Evolutionary conservation across 1,139 yeast species (phyloP).

Genomic region (Petasospora rhodanensis): DNA sequence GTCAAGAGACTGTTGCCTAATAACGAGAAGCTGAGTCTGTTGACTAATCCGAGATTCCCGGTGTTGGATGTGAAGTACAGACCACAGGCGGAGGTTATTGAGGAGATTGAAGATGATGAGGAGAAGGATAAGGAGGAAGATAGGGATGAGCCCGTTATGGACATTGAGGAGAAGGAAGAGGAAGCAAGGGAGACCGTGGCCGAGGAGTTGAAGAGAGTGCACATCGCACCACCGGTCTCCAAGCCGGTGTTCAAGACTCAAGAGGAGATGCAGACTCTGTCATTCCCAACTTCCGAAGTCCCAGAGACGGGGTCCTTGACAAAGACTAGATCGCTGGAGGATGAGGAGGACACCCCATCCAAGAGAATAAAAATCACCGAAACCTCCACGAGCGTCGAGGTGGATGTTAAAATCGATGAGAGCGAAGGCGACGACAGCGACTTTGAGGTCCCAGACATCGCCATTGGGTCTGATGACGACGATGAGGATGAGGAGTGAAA

Average conservation of each 20-base stretch:
- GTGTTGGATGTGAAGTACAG: conserved; percentile 24
- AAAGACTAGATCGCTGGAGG: conserved; percentile 18
- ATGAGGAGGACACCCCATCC: conserved; percentile 23
- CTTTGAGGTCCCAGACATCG: conserved; percentile 56
- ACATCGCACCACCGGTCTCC: conserved; percentile 8
- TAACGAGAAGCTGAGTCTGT: conserved; percentile 46
- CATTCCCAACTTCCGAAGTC: conserved; percentile 14
- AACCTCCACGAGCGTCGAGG: conserved; percentile 11
- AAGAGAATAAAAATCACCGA: conserved; percentile 22
- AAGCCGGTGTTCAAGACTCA: conserved; percentile 20
- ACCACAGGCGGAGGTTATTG: conserved; percentile 11
- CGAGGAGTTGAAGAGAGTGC: conserved; percentile 10
- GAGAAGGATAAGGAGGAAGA: conserved; percentile 23
- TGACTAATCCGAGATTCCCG: conserved; percentile 79
- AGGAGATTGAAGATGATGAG: conserved; percentile 26
- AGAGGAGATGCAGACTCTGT: conserved; percentile 21
- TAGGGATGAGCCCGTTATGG: conserved; percentile 10
- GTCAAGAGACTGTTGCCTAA: conserved; percentile 41
- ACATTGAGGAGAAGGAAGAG: conserved; percentile 1
- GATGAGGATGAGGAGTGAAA: conserved; percentile 5
- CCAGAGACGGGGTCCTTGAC: conserved; percentile 3
- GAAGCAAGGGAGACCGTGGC: conserved; percentile 7
- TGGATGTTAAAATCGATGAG: conserved; percentile 15
- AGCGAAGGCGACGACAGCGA: conserved; percentile 39
- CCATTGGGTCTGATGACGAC: conserved; percentile 35